phyloP scores from a whole-genome alignment of 805 yeast genomes.

The Pichia deserticola region DNA sequence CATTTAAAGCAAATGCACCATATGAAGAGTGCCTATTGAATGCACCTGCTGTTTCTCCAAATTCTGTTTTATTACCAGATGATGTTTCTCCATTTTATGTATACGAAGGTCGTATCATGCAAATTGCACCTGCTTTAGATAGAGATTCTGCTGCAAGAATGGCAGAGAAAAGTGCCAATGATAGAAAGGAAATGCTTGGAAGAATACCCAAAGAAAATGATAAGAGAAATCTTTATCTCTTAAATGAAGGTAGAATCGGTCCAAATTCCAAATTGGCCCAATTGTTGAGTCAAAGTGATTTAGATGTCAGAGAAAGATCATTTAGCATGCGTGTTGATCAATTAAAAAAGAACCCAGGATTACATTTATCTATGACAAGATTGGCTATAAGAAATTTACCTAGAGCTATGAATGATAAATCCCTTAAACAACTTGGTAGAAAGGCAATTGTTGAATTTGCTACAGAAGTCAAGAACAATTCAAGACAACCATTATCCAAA shows the following conservation, averaged over 20 bases:
- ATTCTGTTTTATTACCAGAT: slow-evolving; percentile 75
- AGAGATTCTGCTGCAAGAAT: slow-evolving; percentile 72
- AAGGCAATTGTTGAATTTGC: slow-evolving; percentile 94
- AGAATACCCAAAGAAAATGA: slow-evolving; percentile 76
- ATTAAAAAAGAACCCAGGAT: slow-evolving; percentile 79
- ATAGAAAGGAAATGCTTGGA: slow-evolving; percentile 71
- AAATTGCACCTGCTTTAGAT: slow-evolving; percentile 79
- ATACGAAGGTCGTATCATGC: slow-evolving; percentile 84
- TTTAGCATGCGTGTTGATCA: slow-evolving; percentile 82
- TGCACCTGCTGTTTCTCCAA: slow-evolving; percentile 64
- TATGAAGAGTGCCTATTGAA: slow-evolving; percentile 60
- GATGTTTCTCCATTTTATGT: slow-evolving; percentile 87
- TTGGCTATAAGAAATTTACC: slow-evolving; percentile 93
- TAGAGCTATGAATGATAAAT: slow-evolving; percentile 81
- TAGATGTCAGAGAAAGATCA: slow-evolving; percentile 84
- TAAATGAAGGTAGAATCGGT: slow-evolving; percentile 91
- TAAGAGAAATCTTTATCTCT: slow-evolving; percentile 72
- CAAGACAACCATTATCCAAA: slow-evolving; percentile 78
- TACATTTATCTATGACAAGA: slow-evolving; percentile 91
- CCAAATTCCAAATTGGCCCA: slow-evolving; percentile 73
- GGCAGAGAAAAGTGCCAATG: slow-evolving; percentile 63
- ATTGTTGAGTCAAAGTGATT: slow-evolving; percentile 58
- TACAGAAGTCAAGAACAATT: slow-evolving; percentile 65
- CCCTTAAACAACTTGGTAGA: slow-evolving; percentile 86
- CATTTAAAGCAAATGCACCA: slow-evolving; percentile 57